phyloP scores from a whole-genome alignment of 192 early-diverging fungal genomes.

The Thamnidium elegans region DNA sequence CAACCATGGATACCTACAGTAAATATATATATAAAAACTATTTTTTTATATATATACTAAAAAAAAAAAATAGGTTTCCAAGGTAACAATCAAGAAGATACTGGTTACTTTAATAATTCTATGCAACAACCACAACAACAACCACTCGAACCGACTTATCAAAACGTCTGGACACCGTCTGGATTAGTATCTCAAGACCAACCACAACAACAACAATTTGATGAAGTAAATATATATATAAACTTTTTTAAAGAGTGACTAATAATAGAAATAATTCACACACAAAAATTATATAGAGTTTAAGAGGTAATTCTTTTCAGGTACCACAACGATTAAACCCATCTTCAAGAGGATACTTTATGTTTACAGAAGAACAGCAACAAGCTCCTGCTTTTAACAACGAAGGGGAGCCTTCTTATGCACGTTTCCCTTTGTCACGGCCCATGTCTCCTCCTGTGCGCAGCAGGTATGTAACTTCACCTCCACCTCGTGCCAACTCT shows the following conservation, averaged over 20 bases:
- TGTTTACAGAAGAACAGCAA: neutral
- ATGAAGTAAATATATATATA: neutral
- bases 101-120: neutral
- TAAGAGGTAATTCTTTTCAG: no score
- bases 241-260: neutral
- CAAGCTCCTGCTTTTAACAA: constrained; percentile 14
- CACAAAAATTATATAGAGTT: neutral
- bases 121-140: neutral
- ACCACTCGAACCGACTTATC: neutral
- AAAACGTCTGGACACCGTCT: constrained; percentile 18
- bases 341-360: neutral
- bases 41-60: neutral
- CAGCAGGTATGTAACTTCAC: constrained; percentile 17
- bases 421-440: constrained; percentile 18
- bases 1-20: neutral
- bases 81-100: neutral
- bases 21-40: no score
- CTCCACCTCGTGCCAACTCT: constrained; percentile 23
- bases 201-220: neutral
- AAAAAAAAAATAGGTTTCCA: neutral
- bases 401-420: neutral
- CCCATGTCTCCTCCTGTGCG: constrained; percentile 24
- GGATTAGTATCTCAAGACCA: neutral
- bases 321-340: no score
- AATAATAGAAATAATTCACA: neutral